A percentile compares a stretch with the other conserved stretches of the same genome.
Conservation (phyloP, 371 early-diverging fungal genomes). For the Mucor lusitanicus region DNA sequence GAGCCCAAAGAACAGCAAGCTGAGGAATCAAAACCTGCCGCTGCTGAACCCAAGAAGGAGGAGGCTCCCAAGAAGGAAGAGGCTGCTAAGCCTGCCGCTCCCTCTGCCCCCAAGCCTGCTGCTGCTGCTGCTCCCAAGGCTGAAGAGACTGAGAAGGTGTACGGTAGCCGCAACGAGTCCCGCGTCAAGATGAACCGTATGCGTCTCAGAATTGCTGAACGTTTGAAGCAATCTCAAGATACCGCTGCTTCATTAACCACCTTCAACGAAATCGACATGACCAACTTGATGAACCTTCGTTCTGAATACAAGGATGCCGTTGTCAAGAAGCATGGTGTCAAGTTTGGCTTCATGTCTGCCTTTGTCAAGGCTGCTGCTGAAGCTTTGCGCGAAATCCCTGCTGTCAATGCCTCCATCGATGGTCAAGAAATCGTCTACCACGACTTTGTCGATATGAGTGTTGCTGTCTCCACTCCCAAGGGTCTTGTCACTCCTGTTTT, state of each 20-base stretch:
- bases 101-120: conserved; percentile 42
- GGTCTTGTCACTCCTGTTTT: conserved; percentile 97
- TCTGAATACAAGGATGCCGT: conserved; percentile 92
- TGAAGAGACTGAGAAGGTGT: conserved; percentile 28
- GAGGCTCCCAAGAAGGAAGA: conserved; percentile 45
- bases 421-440: conserved; percentile 86
- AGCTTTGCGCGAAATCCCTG: conserved; percentile 88
- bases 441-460: conserved; percentile 94
- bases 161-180: conserved; percentile 59
- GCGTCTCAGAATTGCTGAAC: conserved; percentile 91
- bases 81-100: conserved; percentile 36
- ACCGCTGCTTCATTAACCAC: conserved; percentile 96
- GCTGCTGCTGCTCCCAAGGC: conserved; percentile 22
- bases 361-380: conserved; percentile 90
- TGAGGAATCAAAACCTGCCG: conserved; percentile 19
- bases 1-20: conserved; percentile 48
- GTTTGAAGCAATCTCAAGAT: conserved; percentile 96
- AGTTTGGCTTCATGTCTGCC: conserved; percentile 98
- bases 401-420: conserved; percentile 93
- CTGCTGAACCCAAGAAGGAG: conserved; percentile 45
- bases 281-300: conserved; percentile 87
- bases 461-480: conserved; percentile 98
- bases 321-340: conserved; percentile 92
- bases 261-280: conserved; percentile 99
- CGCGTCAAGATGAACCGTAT: conserved; percentile 97